Evolutionary conservation across 1,284 basidiomycete genomes (phyloP), one percentile per base, ranked within the genome.

Genomic region (Pseudozyma thailandica): DNA sequence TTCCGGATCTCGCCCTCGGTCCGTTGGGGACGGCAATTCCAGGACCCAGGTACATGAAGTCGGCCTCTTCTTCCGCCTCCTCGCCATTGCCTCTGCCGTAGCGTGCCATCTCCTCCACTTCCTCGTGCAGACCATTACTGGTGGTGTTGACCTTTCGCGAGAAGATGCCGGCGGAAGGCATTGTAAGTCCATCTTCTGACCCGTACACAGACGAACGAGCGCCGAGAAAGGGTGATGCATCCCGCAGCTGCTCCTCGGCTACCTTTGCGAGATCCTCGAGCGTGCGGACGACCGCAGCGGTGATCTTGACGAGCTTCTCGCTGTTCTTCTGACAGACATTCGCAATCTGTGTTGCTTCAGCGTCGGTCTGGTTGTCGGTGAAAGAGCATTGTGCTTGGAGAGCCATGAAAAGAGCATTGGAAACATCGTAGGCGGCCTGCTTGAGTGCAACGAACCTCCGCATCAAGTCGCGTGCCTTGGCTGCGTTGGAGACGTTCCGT

Each of bases 1-100:
- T 55, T 42, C 39, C 56, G 13, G 60, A 63, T 25, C 63, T 35
- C 4, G 69, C 50, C 4, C 74, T 47, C 4, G 74, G 74, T 0
- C 76, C 76, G 28, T 78, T 77, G 9, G 76, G 76, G 30, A 77
- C 77, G 13, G 65, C 71, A 15, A 78, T 68, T 33, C 74, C 77
- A 18, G 77, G 77, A 10, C 75, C 75, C 13, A 76, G 60, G 39
- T 72, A 79, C 73, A 79, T 76, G 49, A 76, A 72, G 20, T 73
- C 74, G 31, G 55, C 52, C 16, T 69, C 63, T 46, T 55, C 72
- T 18, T 70, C 62, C 20, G 55, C 30, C 13, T 45, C 44, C 12
- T 47, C 53, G 37, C 43, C 72, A 13, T 46, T 48, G 47, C 31
- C 39, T 10, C 28, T 25, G 35, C 43, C 38, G 45, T 71, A 61